Percentiles rank a stretch among this genome's conserved stretches.
These are phyloP conservation scores for Fusarium virguliforme DNA, from an alignment of 2,329 filamentous ascomycete genomes.

Conservation along the genomic window DNA sequence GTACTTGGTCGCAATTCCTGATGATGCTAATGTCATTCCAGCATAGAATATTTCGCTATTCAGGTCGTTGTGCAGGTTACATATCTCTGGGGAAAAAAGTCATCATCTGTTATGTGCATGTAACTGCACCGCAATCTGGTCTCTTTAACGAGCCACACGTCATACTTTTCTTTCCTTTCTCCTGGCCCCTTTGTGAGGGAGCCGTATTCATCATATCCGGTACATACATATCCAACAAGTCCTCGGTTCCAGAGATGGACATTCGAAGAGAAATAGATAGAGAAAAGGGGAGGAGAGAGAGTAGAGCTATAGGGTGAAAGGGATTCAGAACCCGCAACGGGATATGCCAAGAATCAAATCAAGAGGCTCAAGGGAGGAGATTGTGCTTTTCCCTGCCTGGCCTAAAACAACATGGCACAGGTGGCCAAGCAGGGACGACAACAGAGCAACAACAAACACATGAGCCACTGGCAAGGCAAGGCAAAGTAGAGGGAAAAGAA, in stretches of 20 bases:
- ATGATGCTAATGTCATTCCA: neutral
- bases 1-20: neutral
- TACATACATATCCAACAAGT: neutral
- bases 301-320: neutral
- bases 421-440: conserved; percentile 15
- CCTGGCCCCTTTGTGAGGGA: neutral
- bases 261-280: neutral
- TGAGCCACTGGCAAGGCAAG: conserved; percentile 6
- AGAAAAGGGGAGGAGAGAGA: neutral
- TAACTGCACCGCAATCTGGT: neutral
- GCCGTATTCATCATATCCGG: neutral
- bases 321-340: neutral
- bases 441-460: conserved; percentile 21
- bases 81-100: neutral
- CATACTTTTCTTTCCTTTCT: neutral
- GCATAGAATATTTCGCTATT: neutral
- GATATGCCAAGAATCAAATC: neutral
- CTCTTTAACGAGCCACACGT: neutral
- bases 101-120: neutral
- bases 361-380: neutral
- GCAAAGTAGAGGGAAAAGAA: neutral
- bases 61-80: neutral
- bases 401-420: neutral
- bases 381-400: conserved; percentile 12
- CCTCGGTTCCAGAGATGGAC: neutral